phyloP scores from a whole-genome alignment of 345 rosid species.

The Bretschneidera sinensis region DNA sequence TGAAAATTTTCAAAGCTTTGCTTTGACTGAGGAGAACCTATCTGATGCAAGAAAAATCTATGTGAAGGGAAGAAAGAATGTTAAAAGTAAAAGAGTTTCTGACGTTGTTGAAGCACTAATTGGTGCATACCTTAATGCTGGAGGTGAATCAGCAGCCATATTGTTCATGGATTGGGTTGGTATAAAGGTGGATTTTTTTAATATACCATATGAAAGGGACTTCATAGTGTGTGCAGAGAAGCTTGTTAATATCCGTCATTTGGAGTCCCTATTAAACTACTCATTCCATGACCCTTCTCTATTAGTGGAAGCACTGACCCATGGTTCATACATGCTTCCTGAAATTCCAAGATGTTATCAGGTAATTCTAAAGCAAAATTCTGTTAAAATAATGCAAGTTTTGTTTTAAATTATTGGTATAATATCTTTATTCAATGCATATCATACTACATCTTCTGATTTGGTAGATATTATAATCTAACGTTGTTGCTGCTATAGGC shows the following conservation, averaged over 20 bases:
- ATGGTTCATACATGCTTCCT: conserved; percentile 90
- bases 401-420: not conserved
- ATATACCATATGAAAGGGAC: conserved; percentile 28
- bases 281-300: conserved; percentile 56
- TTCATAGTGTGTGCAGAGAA: conserved; percentile 29
- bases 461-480: too few relatives aligned
- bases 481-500: too few relatives aligned
- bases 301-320: conserved; percentile 86
- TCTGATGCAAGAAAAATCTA: conserved; percentile 39
- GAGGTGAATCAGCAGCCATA: conserved; percentile 64
- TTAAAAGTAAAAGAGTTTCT: conserved; percentile 64
- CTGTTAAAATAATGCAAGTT: not conserved
- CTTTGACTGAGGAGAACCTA: conserved; percentile 33
- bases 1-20: conserved; percentile 29
- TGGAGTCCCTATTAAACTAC: conserved; percentile 59
- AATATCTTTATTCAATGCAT: not conserved
- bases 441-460: too few relatives aligned
- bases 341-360: conserved; percentile 88
- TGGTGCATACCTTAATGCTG: conserved; percentile 73
- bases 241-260: conserved; percentile 34
- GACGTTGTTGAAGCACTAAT: conserved; percentile 86
- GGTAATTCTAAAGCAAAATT: conserved; percentile 35
- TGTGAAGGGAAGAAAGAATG: conserved; percentile 30
- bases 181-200: conserved; percentile 42
- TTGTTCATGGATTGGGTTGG: conserved; percentile 71